phyloP scores from a whole-genome alignment of 345 rosid species.

The Chamaenerion angustifolium region DNA sequence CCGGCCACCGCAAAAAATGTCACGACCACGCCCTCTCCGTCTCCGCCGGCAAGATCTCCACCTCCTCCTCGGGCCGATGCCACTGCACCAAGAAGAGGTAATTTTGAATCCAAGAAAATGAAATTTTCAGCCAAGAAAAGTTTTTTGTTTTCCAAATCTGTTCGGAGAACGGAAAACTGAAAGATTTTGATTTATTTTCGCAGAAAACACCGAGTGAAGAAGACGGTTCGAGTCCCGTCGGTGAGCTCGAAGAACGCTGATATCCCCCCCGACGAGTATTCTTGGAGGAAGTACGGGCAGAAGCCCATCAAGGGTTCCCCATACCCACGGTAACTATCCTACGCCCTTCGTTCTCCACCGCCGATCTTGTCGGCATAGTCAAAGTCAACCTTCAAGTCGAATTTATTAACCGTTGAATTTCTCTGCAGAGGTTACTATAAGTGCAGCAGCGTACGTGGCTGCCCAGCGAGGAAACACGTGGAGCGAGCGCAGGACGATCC shows the following conservation, averaged over 20 bases:
- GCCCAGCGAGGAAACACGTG: conserved; percentile 97
- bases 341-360: too few relatives aligned
- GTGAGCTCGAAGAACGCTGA: conserved; percentile 84
- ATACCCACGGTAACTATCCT: conserved; percentile 57
- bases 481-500: conserved; percentile 84
- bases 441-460: conserved; percentile 75
- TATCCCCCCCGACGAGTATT: conserved; percentile 80
- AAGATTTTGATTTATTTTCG: not conserved
- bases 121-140: not conserved
- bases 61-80: conserved; percentile 53
- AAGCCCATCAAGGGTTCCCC: conserved; percentile 98
- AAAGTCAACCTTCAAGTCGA: not conserved
- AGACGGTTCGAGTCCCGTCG: conserved; percentile 64
- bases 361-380: not conserved
- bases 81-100: conserved; percentile 90
- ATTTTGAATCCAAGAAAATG: not conserved
- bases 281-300: conserved; percentile 97
- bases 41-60: conserved; percentile 48
- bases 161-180: conserved; percentile 16
- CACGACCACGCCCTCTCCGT: conserved; percentile 54
- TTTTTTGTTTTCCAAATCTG: not conserved
- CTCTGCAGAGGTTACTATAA: conserved; percentile 69
- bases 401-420: not conserved
- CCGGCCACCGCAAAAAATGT: conserved; percentile 50
- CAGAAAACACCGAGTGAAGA: conserved; percentile 75